Percentiles rank a stretch among this genome's conserved stretches.
phyloP scores from a whole-genome alignment of 1,139 yeast species.

The Casaregolazyma suthepensis region DNA sequence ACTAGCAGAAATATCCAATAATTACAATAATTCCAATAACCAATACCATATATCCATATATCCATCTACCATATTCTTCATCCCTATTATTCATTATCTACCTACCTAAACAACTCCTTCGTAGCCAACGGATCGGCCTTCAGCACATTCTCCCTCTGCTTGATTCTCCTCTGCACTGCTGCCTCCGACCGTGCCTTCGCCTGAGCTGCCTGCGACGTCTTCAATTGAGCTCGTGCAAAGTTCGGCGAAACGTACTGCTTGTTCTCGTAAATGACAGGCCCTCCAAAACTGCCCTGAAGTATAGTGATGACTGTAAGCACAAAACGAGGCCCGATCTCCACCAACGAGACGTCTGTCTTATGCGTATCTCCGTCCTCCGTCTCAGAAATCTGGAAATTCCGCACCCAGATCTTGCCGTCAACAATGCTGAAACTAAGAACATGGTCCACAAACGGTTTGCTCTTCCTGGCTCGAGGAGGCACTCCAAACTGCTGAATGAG shows the following conservation, averaged over 20 bases:
- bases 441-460: slow-evolving; percentile 93
- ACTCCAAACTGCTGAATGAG: slow-evolving; percentile 87
- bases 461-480: slow-evolving; percentile 90
- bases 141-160: slow-evolving; percentile 67
- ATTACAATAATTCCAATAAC: too few species aligned
- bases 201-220: slow-evolving; percentile 71
- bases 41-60: not conserved
- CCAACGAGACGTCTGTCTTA: slow-evolving; percentile 56
- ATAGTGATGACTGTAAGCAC: slow-evolving; percentile 89
- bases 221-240: slow-evolving; percentile 83
- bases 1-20: too few species aligned
- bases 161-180: slow-evolving; percentile 67
- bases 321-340: slow-evolving; percentile 96
- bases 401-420: slow-evolving; percentile 91
- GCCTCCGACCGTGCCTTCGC: slow-evolving; percentile 78
- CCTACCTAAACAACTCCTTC: slow-evolving; percentile 53
- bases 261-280: slow-evolving; percentile 95
- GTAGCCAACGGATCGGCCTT: slow-evolving; percentile 81
- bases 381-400: slow-evolving; percentile 91
- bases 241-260: slow-evolving; percentile 96
- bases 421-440: slow-evolving; percentile 89
- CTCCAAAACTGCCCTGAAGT: slow-evolving; percentile 95
- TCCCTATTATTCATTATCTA: too few species aligned
- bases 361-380: slow-evolving; percentile 43
- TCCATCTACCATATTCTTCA: not conserved